Conservation (phyloP, 2,329 filamentous ascomycete genomes). For the Pseudogymnoascus sp. region DNA sequence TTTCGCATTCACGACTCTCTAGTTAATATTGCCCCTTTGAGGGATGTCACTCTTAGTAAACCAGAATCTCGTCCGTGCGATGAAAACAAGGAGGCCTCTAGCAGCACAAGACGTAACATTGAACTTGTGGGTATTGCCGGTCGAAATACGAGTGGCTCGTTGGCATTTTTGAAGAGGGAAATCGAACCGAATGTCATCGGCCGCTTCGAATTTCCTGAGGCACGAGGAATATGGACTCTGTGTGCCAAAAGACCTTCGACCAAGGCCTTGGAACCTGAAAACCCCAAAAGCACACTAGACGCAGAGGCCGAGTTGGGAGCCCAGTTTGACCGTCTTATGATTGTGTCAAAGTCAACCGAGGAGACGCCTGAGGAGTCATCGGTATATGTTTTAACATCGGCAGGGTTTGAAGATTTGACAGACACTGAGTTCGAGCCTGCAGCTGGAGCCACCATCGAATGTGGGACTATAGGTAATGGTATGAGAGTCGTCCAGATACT, state of each 20-base stretch:
- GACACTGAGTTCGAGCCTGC: constrained; percentile 89
- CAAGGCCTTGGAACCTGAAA: constrained; percentile 46
- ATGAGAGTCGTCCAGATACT: constrained; percentile 81
- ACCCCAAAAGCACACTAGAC: constrained; percentile 37
- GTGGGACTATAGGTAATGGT: constrained; percentile 72
- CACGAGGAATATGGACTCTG: constrained; percentile 74
- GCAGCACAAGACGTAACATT: constrained; percentile 46
- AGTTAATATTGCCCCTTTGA: constrained; percentile 70
- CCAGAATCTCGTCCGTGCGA: constrained; percentile 36
- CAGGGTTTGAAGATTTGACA: constrained; percentile 64
- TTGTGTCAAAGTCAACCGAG: constrained; percentile 59
- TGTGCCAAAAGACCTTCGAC: constrained; percentile 58
- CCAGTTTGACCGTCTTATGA: constrained; percentile 71
- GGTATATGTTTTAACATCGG: constrained; percentile 66
- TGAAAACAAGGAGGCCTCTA: constrained; percentile 36
- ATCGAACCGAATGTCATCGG: constrained; percentile 66
- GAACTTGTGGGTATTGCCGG: constrained; percentile 56
- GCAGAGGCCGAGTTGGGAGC: constrained; percentile 48
- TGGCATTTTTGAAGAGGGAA: constrained; percentile 70
- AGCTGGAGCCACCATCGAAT: constrained; percentile 77
- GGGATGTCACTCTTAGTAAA: constrained; percentile 62
- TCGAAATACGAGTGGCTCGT: constrained; percentile 54
- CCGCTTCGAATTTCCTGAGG: constrained; percentile 63
- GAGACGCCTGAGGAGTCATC: constrained; percentile 69
- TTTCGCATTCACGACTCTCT: constrained; percentile 74